Percentiles rank a stretch among this genome's conserved stretches.
Conservation (phyloP, 306 rosid species). For the Psophocarpus tetragonolobus region DNA sequence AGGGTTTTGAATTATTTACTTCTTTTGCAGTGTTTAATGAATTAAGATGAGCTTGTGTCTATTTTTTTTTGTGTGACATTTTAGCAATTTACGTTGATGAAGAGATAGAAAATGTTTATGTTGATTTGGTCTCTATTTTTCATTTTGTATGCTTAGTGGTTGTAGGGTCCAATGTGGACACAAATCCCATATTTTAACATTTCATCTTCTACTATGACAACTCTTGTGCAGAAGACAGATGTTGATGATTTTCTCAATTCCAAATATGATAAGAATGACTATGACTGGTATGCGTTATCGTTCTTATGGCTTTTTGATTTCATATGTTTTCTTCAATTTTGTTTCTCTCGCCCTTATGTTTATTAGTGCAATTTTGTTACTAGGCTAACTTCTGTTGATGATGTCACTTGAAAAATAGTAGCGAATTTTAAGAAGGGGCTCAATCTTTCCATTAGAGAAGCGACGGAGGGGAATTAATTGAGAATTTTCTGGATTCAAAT, state of each 20-base stretch:
- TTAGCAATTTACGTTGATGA: not conserved
- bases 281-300: constrained; percentile 68
- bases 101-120: constrained; percentile 15
- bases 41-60: not conserved
- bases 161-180: constrained; percentile 60
- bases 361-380: constrained; percentile 16
- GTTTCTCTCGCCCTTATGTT: constrained; percentile 12
- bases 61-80: not conserved
- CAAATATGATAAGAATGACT: constrained; percentile 77
- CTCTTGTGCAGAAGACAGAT: constrained; percentile 58
- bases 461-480: too few relatives aligned
- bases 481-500: too few relatives aligned
- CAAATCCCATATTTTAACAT: constrained; percentile 66
- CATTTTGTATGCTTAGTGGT: constrained; percentile 17
- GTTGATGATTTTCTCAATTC: constrained; percentile 84
- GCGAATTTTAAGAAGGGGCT: too few relatives aligned
- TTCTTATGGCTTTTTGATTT: not conserved
- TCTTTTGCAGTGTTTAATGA: constrained; percentile 12
- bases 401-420: too few relatives aligned
- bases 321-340: not conserved
- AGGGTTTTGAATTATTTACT: constrained; percentile 7
- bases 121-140: constrained; percentile 6
- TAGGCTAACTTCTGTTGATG: too few relatives aligned
- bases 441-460: too few relatives aligned
- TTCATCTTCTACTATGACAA: constrained; percentile 59